These are phyloP conservation scores for Botrytis pseudocinerea DNA, from an alignment of 2,329 filamentous ascomycete genomes.

Conservation along the genomic window DNA sequence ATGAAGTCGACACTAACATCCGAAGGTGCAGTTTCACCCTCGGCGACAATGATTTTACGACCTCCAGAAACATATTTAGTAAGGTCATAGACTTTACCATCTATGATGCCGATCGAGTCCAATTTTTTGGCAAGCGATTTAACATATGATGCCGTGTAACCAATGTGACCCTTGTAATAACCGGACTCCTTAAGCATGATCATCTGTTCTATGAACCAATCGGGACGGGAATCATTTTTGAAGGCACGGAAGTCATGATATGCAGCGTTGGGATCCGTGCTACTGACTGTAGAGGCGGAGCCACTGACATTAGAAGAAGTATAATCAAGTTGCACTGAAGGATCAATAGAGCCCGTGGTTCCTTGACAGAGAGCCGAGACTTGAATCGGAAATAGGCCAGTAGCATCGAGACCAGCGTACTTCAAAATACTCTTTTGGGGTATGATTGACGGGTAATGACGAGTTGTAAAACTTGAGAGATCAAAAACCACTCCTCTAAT, in stretches of 20 bases:
- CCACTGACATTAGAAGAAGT: slow-evolving; percentile 73
- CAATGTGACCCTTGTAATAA: slow-evolving; percentile 85
- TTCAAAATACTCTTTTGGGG: slow-evolving; percentile 64
- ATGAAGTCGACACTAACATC: slow-evolving; percentile 73
- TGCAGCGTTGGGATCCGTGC: slow-evolving; percentile 68
- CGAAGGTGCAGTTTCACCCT: slow-evolving; percentile 51
- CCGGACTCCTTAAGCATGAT: slow-evolving; percentile 66
- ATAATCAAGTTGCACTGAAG: slow-evolving; percentile 82
- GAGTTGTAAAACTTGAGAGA: slow-evolving; percentile 68
- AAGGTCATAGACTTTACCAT: slow-evolving; percentile 82
- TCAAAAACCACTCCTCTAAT: slow-evolving; percentile 92
- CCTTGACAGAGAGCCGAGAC: slow-evolving; percentile 90
- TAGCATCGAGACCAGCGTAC: slow-evolving; percentile 88
- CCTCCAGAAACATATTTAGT: slow-evolving; percentile 80
- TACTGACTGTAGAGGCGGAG: slow-evolving; percentile 63
- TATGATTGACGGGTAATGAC: slow-evolving; percentile 72
- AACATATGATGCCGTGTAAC: slow-evolving; percentile 78
- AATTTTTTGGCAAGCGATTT: slow-evolving; percentile 63
- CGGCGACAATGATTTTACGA: slow-evolving; percentile 59
- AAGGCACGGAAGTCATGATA: slow-evolving; percentile 94
- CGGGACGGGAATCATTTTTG: slow-evolving; percentile 76
- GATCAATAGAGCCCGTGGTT: slow-evolving; percentile 62
- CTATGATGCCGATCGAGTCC: slow-evolving; percentile 74
- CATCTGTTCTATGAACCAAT: slow-evolving; percentile 94
- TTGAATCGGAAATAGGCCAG: slow-evolving; percentile 86